These are phyloP conservation scores for Nymphaea thermarum DNA, from an alignment of 164 flowering plant genomes.

Conservation along the genomic window DNA sequence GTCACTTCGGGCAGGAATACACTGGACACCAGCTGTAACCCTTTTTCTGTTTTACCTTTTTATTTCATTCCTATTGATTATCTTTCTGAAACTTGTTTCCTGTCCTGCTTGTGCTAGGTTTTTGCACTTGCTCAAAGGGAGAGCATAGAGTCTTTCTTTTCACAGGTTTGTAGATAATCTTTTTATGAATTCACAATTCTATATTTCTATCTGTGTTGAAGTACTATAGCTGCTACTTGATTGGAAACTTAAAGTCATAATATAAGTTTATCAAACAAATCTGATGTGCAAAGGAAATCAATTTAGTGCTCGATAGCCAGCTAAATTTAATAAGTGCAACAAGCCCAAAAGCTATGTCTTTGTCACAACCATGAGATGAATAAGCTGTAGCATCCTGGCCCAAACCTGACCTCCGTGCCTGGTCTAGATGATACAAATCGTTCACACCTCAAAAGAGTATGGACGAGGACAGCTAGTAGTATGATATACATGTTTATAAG, in stretches of 20 bases:
- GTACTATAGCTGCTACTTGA: background rate
- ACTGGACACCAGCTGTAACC: conserved; percentile 89
- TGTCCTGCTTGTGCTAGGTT: conserved; percentile 35
- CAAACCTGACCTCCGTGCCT: no score
- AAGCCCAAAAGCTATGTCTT: no score
- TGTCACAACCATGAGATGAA: no score
- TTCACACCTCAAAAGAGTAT: no score
- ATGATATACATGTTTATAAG: no score
- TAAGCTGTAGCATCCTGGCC: no score
- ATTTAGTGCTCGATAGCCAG: background rate
- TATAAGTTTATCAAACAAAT: background rate
- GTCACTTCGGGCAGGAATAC: conserved; percentile 87
- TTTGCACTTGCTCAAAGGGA: conserved; percentile 90
- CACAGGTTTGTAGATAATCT: conserved; percentile 50
- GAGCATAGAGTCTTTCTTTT: conserved; percentile 82
- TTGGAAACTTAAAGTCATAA: background rate
- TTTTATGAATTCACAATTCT: background rate
- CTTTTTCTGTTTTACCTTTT: background rate
- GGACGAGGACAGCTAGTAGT: no score
- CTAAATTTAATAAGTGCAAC: no score
- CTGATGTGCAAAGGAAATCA: background rate
- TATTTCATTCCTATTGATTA: background rate
- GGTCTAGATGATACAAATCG: no score
- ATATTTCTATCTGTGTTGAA: background rate
- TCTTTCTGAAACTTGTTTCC: background rate